Evolutionary conservation across 2,329 filamentous ascomycete genomes (phyloP).

Genomic region (Neospermospora avenae): DNA sequence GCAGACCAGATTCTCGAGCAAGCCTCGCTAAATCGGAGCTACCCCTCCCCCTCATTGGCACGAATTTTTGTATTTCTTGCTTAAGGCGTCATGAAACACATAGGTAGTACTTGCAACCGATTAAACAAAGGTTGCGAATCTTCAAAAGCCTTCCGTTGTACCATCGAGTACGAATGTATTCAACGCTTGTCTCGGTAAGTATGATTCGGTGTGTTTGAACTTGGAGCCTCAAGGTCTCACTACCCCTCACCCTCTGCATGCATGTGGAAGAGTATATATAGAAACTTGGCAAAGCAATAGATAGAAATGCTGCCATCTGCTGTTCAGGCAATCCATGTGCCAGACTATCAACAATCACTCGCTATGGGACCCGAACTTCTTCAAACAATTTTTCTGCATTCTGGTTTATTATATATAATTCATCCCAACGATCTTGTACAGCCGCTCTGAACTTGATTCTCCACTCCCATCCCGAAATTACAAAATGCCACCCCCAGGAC

Average conservation of each 20-base stretch:
- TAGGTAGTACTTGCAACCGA: too few species aligned
- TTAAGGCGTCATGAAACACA: too few species aligned
- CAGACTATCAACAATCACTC: not conserved
- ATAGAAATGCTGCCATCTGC: not conserved
- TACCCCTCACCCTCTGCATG: slow-evolving; percentile 1
- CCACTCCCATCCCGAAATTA: slow-evolving; percentile 27
- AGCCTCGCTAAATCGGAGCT: too few species aligned
- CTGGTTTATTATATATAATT: slow-evolving; percentile 18
- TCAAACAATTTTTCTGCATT: slow-evolving; percentile 14
- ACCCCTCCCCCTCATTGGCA: too few species aligned
- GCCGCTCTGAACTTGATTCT: slow-evolving; percentile 14
- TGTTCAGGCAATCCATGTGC: not conserved
- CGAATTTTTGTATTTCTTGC: too few species aligned
- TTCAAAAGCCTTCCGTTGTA: too few species aligned
- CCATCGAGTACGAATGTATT: not conserved
- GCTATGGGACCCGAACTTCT: slow-evolving; percentile 5
- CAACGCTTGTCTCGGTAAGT: too few species aligned
- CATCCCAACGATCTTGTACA: slow-evolving; percentile 10
- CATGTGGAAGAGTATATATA: not conserved
- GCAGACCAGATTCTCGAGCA: too few species aligned
- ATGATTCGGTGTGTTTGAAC: not conserved
- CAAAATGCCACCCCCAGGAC: slow-evolving; percentile 12
- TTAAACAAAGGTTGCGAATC: too few species aligned
- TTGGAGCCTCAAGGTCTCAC: not conserved
- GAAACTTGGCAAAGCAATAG: slow-evolving; percentile 1